Base-by-base conservation (phyloP, 208 protist genomes). In the Strigomonas galati region DNA sequence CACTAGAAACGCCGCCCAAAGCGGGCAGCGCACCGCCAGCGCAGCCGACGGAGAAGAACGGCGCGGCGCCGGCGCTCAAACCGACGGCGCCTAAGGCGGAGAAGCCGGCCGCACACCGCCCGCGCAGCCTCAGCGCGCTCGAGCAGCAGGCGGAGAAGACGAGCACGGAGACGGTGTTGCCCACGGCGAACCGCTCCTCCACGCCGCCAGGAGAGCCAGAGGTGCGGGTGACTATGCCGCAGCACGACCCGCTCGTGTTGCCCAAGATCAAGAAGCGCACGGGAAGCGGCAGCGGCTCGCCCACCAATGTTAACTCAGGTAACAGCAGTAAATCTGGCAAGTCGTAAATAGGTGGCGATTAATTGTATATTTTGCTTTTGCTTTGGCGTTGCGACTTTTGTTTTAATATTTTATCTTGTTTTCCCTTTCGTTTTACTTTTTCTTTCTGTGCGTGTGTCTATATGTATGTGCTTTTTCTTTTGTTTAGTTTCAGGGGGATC, bases 21-120 rank as follows among this genome's bases (percentile, higher is more conserved):
- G 31, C 49, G 43, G 4, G 28, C n/a, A 51, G 62, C 14, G 61
- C 66, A 21, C 52, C 74, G 27, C 55, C 53, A 21, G 21, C 65
- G 6, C 52, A 62, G 53, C 46, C 60, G 28, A 5, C 40, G 32
- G 17, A 19, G 3, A 64, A 26, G 32, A 26, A 32, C 0, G 68
- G 58, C 12, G 40, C 23, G 19, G 67, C 57, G 14, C 21, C 67
- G 23, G 59, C 68, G 44, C 52, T 84, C 35, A 73, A 70, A 56
- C 78, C 78, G 54, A 80, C 78, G 9, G 78, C 71, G 14, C 78
- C 78, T n/a, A 84, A 77, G 65, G 69, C 74, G 26, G 78, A 80
- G 53, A 84, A 78, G 43, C 78, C 78, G 30, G 56, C 56, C 56
- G 30, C 62, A 17, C 63, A 57, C 14, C 78, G 78, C 12, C 72